Evolutionary conservation across 495 filamentous ascomycete species (phyloP).

Genomic region (Talaromyces borbonicus): DNA sequence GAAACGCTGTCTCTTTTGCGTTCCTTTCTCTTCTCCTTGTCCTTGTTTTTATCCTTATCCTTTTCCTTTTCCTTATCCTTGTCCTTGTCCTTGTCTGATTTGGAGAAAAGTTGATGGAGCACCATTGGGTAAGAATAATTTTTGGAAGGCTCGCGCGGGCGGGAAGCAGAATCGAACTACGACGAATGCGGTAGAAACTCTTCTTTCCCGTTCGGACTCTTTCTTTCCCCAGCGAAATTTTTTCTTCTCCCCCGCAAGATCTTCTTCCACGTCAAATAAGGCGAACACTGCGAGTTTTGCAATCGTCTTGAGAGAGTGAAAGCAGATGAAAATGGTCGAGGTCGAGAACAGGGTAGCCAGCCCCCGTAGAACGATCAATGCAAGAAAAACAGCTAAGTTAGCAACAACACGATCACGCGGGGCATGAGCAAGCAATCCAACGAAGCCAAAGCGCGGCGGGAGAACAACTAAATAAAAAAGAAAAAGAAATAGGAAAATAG

Average conservation of each 20-base stretch:
- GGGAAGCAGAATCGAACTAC: conserved; percentile 27
- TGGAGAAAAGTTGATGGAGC: conserved; percentile 29
- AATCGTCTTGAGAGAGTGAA: neutral
- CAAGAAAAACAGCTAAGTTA: neutral
- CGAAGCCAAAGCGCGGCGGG: neutral
- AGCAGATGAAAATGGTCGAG: neutral
- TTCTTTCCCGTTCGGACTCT: neutral
- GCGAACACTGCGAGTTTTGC: neutral
- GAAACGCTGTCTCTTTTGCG: conserved; percentile 12
- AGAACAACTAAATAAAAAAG: neutral
- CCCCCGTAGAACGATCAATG: neutral
- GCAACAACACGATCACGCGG: conserved; percentile 4
- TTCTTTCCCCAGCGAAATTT: neutral
- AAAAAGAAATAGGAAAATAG: conserved; percentile 2
- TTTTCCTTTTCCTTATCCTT: conserved; percentile 21
- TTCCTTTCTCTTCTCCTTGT: conserved; percentile 6
- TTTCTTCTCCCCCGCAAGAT: neutral
- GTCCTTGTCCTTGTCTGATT: conserved; percentile 21
- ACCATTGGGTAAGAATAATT: conserved; percentile 15
- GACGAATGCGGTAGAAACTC: conserved; percentile 39
- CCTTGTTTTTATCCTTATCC: conserved; percentile 20
- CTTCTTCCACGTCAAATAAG: neutral
- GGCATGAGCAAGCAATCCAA: neutral
- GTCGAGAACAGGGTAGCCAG: neutral
- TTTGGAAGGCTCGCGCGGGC: conserved; percentile 5